Conservation (phyloP, 139 green algal species). For the Bryopsis sp. region DNA sequence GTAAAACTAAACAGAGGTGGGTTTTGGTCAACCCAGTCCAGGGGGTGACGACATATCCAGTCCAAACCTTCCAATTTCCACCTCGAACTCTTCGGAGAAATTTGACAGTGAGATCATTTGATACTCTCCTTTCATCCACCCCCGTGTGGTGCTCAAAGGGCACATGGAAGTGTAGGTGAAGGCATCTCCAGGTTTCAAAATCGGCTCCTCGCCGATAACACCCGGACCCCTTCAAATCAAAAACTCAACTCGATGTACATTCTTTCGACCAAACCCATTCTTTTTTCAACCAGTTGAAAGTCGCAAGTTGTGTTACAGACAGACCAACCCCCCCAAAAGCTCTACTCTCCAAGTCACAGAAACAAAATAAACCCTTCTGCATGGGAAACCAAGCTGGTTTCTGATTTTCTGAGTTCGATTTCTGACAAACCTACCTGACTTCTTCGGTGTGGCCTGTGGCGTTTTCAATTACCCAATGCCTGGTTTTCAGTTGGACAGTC, state of each 20-base stretch:
- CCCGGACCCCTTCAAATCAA: constrained; percentile 9
- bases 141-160: constrained; percentile 1
- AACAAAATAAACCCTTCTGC: background rate
- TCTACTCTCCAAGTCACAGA: background rate
- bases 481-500: constrained; percentile 13
- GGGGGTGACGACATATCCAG: too few species aligned
- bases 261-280: background rate
- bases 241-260: background rate
- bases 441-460: constrained; percentile 12
- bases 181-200: constrained; percentile 7
- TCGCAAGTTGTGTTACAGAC: background rate
- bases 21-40: too few species aligned
- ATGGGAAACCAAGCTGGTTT: background rate
- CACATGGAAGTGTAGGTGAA: constrained; percentile 19
- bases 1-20: too few species aligned
- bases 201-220: constrained; percentile 17
- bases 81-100: background rate
- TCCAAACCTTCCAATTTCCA: constrained; percentile 14
- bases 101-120: constrained; percentile 11
- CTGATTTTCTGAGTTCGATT: background rate
- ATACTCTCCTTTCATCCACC: constrained; percentile 15
- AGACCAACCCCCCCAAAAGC: background rate
- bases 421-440: background rate
- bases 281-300: background rate
- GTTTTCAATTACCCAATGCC: constrained; percentile 15